Conservation (phyloP, 495 filamentous ascomycete species). For the Xylaria palmicola region DNA sequence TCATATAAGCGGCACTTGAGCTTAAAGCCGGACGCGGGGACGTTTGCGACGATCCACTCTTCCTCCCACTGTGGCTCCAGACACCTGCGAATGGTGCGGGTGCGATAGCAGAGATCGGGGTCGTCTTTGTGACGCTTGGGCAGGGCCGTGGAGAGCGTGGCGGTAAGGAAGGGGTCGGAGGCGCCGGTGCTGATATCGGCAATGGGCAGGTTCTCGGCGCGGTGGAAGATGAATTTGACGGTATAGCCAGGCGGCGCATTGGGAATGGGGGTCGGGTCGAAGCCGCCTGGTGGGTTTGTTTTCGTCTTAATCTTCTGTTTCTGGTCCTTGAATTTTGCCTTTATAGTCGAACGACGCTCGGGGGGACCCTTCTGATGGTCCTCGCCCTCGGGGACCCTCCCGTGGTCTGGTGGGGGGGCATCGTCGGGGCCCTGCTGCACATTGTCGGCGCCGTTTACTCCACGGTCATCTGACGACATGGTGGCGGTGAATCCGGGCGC, state of each 20-base stretch:
- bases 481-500: not conserved
- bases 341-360: slow-evolving; percentile 22
- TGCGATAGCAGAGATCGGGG: slow-evolving; percentile 68
- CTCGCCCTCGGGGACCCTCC: slow-evolving; percentile 11
- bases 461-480: slow-evolving; percentile 6
- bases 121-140: slow-evolving; percentile 78
- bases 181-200: slow-evolving; percentile 75
- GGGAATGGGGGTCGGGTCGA: slow-evolving; percentile 74
- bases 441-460: slow-evolving; percentile 20
- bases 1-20: slow-evolving; percentile 83
- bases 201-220: slow-evolving; percentile 74
- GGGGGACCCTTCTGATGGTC: slow-evolving; percentile 1
- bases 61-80: slow-evolving; percentile 78
- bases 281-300: slow-evolving; percentile 72
- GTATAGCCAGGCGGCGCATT: slow-evolving; percentile 73
- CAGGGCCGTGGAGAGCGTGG: slow-evolving; percentile 61
- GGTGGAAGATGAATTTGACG: slow-evolving; percentile 80
- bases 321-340: slow-evolving; percentile 54
- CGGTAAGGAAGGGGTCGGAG: slow-evolving; percentile 80
- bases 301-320: slow-evolving; percentile 59
- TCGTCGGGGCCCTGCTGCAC: slow-evolving; percentile 17
- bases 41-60: slow-evolving; percentile 83
- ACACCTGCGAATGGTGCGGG: slow-evolving; percentile 67
- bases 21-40: slow-evolving; percentile 73
- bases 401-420: slow-evolving; percentile 9